Conservation (phyloP, 192 early-diverging fungal genomes). For the Umbelopsis vinacea region DNA sequence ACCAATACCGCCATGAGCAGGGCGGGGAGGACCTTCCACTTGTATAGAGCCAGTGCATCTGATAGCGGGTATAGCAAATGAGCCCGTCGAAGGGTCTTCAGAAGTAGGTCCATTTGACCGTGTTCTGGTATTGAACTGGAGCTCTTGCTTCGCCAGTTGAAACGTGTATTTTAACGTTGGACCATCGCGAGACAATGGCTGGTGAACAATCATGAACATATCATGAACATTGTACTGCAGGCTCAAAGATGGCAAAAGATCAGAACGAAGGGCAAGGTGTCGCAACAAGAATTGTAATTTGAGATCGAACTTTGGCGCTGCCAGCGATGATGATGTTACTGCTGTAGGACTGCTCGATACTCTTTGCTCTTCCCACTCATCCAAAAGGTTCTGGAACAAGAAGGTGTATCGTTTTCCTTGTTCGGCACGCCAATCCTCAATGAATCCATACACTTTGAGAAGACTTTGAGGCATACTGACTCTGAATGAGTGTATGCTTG, state of each 20-base stretch:
- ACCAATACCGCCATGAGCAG: slow-evolving; percentile 26
- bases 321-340: not conserved
- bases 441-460: slow-evolving; percentile 72
- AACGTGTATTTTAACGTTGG: slow-evolving; percentile 49
- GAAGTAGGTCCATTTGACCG: not conserved
- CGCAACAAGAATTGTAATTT: slow-evolving; percentile 66
- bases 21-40: slow-evolving; percentile 26
- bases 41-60: slow-evolving; percentile 51
- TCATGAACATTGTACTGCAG: slow-evolving; percentile 62
- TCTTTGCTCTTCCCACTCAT: slow-evolving; percentile 67
- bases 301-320: slow-evolving; percentile 47
- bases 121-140: slow-evolving; percentile 51
- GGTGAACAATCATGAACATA: slow-evolving; percentile 55
- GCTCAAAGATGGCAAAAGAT: slow-evolving; percentile 66
- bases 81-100: slow-evolving; percentile 17
- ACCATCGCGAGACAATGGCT: slow-evolving; percentile 40
- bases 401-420: slow-evolving; percentile 67
- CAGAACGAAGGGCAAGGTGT: slow-evolving; percentile 59
- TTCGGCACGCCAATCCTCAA: slow-evolving; percentile 79
- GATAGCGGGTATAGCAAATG: slow-evolving; percentile 61
- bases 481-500: slow-evolving; percentile 49
- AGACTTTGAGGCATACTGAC: slow-evolving; percentile 64
- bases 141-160: slow-evolving; percentile 55
- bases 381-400: slow-evolving; percentile 68
- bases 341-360: slow-evolving; percentile 17